A percentile compares a stretch with the other conserved stretches of the same genome.
These are phyloP conservation scores for Trichocladium antarcticum DNA, from an alignment of 495 filamentous ascomycete species.

Conservation along the genomic window DNA sequence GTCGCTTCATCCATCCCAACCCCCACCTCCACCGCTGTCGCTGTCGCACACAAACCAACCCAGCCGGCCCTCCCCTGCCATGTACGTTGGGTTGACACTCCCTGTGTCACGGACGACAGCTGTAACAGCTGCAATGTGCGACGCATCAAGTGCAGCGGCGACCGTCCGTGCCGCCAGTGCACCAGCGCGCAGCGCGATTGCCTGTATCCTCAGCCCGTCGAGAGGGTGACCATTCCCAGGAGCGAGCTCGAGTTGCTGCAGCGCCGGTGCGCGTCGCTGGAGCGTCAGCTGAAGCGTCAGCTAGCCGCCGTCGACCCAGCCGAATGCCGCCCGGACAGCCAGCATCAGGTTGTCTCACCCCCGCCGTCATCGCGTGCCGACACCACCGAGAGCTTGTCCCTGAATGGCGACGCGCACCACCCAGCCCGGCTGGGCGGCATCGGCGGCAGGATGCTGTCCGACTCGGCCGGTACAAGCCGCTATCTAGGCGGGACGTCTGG, in stretches of 20 bases:
- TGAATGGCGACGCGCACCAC: slow-evolving; percentile 1
- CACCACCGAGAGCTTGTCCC: not conserved
- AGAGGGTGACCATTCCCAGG: slow-evolving; percentile 24
- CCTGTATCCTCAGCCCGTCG: slow-evolving; percentile 23
- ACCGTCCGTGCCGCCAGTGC: slow-evolving; percentile 29
- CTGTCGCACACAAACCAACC: not conserved
- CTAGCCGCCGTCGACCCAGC: slow-evolving; percentile 3
- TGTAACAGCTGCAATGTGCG: slow-evolving; percentile 38
- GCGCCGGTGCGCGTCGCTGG: slow-evolving; percentile 13
- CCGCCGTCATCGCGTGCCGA: not conserved
- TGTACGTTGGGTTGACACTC: not conserved
- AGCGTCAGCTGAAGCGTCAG: not conserved
- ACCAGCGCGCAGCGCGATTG: slow-evolving; percentile 20
- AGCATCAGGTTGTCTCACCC: not conserved
- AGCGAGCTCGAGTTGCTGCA: slow-evolving; percentile 23
- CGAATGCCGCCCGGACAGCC: not conserved
- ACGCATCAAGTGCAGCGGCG: slow-evolving; percentile 36
- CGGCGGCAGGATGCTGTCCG: slow-evolving; percentile 27
- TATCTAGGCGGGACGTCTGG: slow-evolving; percentile 33
- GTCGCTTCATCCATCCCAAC: not conserved
- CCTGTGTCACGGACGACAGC: slow-evolving; percentile 9
- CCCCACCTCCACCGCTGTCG: not conserved
- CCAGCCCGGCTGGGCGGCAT: not conserved
- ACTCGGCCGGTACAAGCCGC: slow-evolving; percentile 24
- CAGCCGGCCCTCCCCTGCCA: not conserved